These are phyloP conservation scores for Tetragonia tetragonoides DNA, from an alignment of 148 eudicot genomes.

Conservation along the genomic window DNA sequence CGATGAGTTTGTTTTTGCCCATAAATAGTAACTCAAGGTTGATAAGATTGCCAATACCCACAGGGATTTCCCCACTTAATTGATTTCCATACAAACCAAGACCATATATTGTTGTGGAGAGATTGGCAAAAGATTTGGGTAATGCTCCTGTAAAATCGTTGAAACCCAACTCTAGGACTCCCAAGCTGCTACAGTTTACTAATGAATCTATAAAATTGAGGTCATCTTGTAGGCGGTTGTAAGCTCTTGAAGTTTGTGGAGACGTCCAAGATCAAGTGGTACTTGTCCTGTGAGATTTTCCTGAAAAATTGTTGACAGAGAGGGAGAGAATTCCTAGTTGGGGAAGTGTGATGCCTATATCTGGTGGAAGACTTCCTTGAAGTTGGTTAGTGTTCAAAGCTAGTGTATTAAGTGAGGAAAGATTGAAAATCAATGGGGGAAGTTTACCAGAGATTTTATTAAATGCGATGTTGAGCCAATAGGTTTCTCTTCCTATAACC, in stretches of 20 bases:
- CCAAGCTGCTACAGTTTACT: conserved; percentile 27
- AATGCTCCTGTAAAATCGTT: conserved; percentile 25
- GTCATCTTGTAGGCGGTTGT: conserved; percentile 24
- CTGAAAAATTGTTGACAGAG: conserved; percentile 17
- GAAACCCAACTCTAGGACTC: background rate
- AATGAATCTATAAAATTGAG: conserved; percentile 25
- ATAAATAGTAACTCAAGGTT: background rate
- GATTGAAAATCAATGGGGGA: conserved; percentile 31
- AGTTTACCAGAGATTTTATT: conserved; percentile 27
- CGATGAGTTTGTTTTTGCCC: too few species aligned
- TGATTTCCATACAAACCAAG: too few species aligned
- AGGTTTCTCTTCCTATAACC: conserved; percentile 14
- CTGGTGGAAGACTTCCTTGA: conserved; percentile 31
- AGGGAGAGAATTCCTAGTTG: conserved; percentile 3
- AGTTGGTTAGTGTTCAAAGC: conserved; percentile 19
- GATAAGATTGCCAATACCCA: conserved; percentile 22
- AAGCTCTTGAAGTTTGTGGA: background rate
- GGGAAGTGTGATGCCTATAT: conserved; percentile 27
- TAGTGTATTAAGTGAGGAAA: conserved; percentile 23
- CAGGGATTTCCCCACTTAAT: conserved; percentile 7
- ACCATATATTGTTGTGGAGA: too few species aligned
- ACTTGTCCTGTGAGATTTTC: conserved; percentile 32
- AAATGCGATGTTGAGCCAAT: conserved; percentile 2
- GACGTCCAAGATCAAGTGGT: conserved; percentile 10
- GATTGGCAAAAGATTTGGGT: conserved; percentile 3